Evolutionary conservation across 2,329 filamentous ascomycete species (phyloP).

Genomic region (Colletotrichum noveboracense): DNA sequence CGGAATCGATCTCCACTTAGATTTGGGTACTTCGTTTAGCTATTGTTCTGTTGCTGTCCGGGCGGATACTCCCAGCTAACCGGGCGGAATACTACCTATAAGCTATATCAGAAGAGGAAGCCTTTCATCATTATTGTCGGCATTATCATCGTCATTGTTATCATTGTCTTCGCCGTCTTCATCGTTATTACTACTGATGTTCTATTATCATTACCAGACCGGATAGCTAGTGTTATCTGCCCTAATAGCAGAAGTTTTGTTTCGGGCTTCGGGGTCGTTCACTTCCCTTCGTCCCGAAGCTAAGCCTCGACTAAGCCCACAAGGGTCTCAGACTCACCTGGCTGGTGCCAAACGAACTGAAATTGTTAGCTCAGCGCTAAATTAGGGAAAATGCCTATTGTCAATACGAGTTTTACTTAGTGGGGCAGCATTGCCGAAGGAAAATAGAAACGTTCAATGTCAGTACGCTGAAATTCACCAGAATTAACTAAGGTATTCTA

Average conservation of each 20-base stretch:
- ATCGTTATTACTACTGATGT: too few species aligned
- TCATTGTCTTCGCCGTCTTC: too few species aligned
- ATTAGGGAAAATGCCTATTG: accelerated
- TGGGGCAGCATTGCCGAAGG: accelerated
- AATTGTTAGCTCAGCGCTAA: background rate
- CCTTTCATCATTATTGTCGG: too few species aligned
- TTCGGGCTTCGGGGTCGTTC: background rate
- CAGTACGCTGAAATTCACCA: accelerated
- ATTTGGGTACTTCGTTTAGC: accelerated
- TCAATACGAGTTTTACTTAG: accelerated
- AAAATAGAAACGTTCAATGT: background rate
- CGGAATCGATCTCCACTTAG: accelerated
- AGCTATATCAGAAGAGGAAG: too few species aligned
- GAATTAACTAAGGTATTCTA: accelerated
- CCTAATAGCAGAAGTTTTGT: background rate
- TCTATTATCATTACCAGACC: too few species aligned
- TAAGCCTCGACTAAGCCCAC: background rate
- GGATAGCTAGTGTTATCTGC: too few species aligned
- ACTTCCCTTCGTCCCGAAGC: background rate
- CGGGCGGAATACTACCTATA: too few species aligned
- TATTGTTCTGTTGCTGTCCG: too few species aligned
- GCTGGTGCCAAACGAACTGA: background rate
- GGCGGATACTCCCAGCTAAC: too few species aligned
- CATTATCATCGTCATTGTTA: too few species aligned
- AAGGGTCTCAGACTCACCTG: background rate